Evolutionary conservation across 495 filamentous ascomycete species (phyloP), one percentile per base, ranked within the genome.

Genomic region (Aspergillus taichungensis): DNA sequence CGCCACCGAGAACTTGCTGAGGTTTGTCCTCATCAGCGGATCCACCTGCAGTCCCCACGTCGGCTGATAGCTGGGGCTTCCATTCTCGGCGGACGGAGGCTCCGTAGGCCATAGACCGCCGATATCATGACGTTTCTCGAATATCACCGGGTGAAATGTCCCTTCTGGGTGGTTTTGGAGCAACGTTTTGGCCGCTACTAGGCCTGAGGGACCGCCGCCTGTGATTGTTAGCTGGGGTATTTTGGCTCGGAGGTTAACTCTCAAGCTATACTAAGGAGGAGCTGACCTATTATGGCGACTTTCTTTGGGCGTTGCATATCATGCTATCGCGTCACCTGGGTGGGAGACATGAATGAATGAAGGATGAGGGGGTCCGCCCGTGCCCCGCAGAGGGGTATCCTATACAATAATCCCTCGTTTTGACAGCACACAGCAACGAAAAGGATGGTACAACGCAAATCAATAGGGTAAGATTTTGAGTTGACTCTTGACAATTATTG

Each of bases 201-300:
- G 77, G 4, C 88, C 88, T 13, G 85, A 80, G 1, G 88, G 87
- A 2, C 88, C 88, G 40, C 83, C 87, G 40, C 88, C 88, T 80
- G 42, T 13, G 31, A 34, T 40, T 13, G 27, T 30, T 44, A 39
- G 40, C 31, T 43, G 42, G 13, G 31, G 50, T 13, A 35, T 24
- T 8, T 12, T 30, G 27, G 10, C 18, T 30, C 37, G 18, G 12
- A 14, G 35, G 6, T 42, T 14, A 13, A 18, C 24, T 14, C 28
- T 7, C 4, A 18, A 2, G 2, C 18, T 24, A 24, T 24, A 24
- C 33, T 9, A 30, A 37, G 42, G 11, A 33, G 6, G 4, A 11
- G 70, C 71, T 47, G 47, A 81, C 83, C 83, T 39, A 87, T 76
- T 40, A 87, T 78, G 37, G 81, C 83, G 9, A 86, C 79, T 18